Conservation (phyloP, 176 grass and related monocot genomes). For the Oryza coarctata region DNA sequence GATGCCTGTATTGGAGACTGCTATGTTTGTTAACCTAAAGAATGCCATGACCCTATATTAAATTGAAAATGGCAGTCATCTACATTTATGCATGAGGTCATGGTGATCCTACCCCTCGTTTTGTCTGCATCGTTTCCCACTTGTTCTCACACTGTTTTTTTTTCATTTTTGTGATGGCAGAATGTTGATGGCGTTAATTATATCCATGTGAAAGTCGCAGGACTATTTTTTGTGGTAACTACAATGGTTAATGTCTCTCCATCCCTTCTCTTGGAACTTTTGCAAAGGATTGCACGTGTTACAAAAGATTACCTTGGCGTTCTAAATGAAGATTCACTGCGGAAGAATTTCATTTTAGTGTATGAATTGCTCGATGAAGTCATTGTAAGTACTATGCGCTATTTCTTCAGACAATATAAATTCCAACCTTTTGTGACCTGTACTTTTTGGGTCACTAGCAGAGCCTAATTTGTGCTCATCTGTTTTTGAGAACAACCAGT, state of each 20-base stretch:
- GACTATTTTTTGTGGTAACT: slow-evolving; percentile 95
- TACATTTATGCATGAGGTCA: neutral
- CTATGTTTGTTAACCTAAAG: neutral
- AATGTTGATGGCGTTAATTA: slow-evolving; percentile 98
- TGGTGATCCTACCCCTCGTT: neutral
- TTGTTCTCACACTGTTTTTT: neutral
- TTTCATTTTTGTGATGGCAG: slow-evolving; percentile 47
- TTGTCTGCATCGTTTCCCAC: slow-evolving; percentile 16
- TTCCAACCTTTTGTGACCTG: neutral
- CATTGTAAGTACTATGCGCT: slow-evolving; percentile 67
- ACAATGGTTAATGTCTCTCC: slow-evolving; percentile 94
- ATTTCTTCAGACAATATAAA: neutral
- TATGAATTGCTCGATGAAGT: slow-evolving; percentile 99
- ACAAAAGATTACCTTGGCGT: slow-evolving; percentile 94
- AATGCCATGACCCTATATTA: neutral
- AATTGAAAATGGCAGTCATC: neutral
- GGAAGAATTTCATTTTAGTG: slow-evolving; percentile 95
- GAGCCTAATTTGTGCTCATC: neutral
- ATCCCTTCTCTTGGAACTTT: slow-evolving; percentile 92
- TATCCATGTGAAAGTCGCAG: slow-evolving; percentile 92
- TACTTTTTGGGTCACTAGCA: neutral
- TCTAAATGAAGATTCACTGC: slow-evolving; percentile 91
- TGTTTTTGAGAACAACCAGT: slow-evolving; percentile 6
- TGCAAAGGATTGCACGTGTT: slow-evolving; percentile 98
- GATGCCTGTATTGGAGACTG: neutral